phyloP scores from a whole-genome alignment of 129 eudicot species.

The Pittosporum tobira region DNA sequence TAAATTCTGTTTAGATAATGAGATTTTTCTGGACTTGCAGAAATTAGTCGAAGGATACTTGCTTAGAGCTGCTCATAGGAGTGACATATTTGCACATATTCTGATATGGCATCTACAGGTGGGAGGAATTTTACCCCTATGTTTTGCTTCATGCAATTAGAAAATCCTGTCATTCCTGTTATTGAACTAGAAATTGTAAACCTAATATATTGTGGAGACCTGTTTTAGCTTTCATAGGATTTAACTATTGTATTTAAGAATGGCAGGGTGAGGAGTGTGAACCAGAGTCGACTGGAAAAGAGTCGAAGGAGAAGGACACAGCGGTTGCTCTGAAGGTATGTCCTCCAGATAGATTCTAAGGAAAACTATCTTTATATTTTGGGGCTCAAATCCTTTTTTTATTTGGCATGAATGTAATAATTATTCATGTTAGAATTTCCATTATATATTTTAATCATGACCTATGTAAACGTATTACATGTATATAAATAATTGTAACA shows the following conservation, averaged over 20 bases:
- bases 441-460: too few species aligned
- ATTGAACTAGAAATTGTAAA: neutral
- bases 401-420: neutral
- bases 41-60: constrained; percentile 89
- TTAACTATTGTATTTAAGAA: constrained; percentile 14
- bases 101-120: constrained; percentile 99
- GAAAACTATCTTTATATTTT: neutral
- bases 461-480: too few species aligned
- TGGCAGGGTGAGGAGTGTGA: constrained; percentile 81
- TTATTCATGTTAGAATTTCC: too few species aligned
- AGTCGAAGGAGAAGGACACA: constrained; percentile 60
- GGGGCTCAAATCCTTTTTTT: neutral
- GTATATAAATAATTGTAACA: too few species aligned
- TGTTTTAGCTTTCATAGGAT: constrained; percentile 17
- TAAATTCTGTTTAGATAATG: neutral
- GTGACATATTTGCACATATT: constrained; percentile 90
- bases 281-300: constrained; percentile 86
- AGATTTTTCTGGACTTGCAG: constrained; percentile 34
- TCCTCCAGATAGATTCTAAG: neutral
- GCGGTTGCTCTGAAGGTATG: constrained; percentile 55
- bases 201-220: constrained; percentile 1
- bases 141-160: neutral
- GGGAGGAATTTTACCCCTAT: constrained; percentile 5
- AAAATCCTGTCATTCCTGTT: neutral
- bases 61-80: constrained; percentile 97